A percentile compares a stretch with the other conserved stretches of the same genome.
These are phyloP conservation scores for Rhodotorula kratochvilovae DNA, from an alignment of 768 basidiomycete species.

Conservation along the genomic window DNA sequence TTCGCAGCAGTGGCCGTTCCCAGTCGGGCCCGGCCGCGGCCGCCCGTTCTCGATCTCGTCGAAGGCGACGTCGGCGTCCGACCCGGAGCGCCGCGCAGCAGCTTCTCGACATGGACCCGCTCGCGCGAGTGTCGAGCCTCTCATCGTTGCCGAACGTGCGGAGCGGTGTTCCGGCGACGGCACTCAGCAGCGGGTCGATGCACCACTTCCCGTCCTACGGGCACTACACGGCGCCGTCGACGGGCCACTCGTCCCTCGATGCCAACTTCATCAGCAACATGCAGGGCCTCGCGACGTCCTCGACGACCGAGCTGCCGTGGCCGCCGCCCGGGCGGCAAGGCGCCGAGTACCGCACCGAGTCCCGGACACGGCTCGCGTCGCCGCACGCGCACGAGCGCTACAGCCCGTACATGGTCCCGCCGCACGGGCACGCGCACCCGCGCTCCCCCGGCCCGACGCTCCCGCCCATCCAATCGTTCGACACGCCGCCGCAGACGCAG, in stretches of 20 bases:
- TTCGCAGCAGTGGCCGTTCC: slow-evolving; percentile 25
- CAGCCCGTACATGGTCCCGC: slow-evolving; percentile 17
- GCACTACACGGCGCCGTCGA: slow-evolving; percentile 30
- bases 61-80: slow-evolving; percentile 37
- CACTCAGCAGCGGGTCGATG: background rate
- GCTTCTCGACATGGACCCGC: slow-evolving; percentile 4
- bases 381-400: slow-evolving; percentile 21
- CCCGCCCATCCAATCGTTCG: slow-evolving; percentile 37
- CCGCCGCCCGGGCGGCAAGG: slow-evolving; percentile 1
- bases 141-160: slow-evolving; percentile 27
- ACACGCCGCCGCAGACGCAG: slow-evolving; percentile 21
- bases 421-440: background rate
- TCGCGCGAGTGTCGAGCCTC: slow-evolving; percentile 21
- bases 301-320: slow-evolving; percentile 17
- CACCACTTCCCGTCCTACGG: slow-evolving; percentile 7
- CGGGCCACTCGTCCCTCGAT: slow-evolving; percentile 38
- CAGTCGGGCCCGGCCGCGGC: slow-evolving; percentile 6
- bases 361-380: slow-evolving; percentile 14
- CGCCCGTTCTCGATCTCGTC: slow-evolving; percentile 40
- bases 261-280: slow-evolving; percentile 21
- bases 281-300: slow-evolving; percentile 29
- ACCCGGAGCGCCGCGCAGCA: slow-evolving; percentile 23
- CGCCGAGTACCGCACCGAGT: slow-evolving; percentile 2
- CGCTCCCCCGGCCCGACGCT: slow-evolving; percentile 30
- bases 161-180: background rate